Percentiles rank a stretch among this genome's conserved stretches.
phyloP scores from a whole-genome alignment of 2,329 filamentous ascomycete genomes.

The Ascochyta fabae region DNA sequence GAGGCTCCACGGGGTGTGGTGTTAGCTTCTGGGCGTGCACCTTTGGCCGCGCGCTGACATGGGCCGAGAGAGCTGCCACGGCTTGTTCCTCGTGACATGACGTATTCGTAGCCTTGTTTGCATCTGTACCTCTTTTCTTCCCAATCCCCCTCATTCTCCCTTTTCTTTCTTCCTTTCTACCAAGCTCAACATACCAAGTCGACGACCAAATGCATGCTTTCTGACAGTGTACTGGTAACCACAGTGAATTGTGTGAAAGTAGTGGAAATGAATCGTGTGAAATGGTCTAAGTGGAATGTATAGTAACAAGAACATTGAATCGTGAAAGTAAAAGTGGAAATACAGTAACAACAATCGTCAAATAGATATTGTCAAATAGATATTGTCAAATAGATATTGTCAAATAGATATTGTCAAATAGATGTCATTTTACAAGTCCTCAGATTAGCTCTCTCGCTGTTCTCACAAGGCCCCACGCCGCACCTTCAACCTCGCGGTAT shows the following conservation, averaged over 20 bases:
- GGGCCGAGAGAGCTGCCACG: constrained; percentile 4
- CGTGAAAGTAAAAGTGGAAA: too few relatives aligned
- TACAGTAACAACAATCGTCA: too few relatives aligned
- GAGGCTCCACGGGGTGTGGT: constrained; percentile 8
- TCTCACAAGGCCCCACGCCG: constrained; percentile 38
- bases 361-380: too few relatives aligned
- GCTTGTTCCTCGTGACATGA: not conserved
- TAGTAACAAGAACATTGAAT: too few relatives aligned
- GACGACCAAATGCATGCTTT: too few relatives aligned
- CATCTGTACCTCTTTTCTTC: not conserved
- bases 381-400: too few relatives aligned
- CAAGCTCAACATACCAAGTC: not conserved
- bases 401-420: too few relatives aligned
- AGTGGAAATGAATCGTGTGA: too few relatives aligned
- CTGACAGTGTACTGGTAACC: too few relatives aligned
- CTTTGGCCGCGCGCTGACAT: not conserved
- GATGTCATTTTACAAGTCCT: constrained; percentile 23
- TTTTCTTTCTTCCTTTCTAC: not conserved
- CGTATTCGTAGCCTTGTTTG: constrained; percentile 10
- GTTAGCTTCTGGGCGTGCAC: constrained; percentile 14
- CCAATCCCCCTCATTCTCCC: not conserved
- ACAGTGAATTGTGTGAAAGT: too few relatives aligned
- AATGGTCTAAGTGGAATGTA: too few relatives aligned
- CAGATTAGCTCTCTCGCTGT: constrained; percentile 48
- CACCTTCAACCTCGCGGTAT: constrained; percentile 12